Evolutionary conservation across 2,329 filamentous ascomycete genomes (phyloP).

Genomic region (Cadophora malorum): DNA sequence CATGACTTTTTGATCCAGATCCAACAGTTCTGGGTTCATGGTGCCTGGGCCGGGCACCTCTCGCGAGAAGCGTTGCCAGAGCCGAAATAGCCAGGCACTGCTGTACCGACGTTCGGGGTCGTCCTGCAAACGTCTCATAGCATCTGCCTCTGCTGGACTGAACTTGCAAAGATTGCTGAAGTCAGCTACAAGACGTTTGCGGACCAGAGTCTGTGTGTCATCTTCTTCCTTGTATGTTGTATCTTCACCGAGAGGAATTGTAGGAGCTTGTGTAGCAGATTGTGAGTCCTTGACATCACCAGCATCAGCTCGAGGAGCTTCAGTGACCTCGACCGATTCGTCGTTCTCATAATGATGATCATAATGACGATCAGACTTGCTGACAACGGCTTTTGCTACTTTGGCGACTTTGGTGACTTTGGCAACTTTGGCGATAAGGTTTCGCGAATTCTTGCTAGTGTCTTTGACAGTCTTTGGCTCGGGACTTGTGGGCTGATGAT

Average conservation of each 20-base stretch:
- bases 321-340: background rate
- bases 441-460: background rate
- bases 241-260: no score
- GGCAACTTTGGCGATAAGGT: background rate
- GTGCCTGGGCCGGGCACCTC: background rate
- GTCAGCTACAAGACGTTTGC: conserved; percentile 4
- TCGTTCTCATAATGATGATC: no score
- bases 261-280: background rate
- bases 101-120: background rate
- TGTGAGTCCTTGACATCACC: no score
- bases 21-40: background rate
- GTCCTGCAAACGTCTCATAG: background rate
- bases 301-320: background rate
- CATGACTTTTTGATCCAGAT: background rate
- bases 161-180: background rate
- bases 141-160: background rate
- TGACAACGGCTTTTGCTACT: background rate
- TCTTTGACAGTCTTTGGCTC: background rate
- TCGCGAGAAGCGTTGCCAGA: background rate
- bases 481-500: background rate
- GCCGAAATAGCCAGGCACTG: background rate
- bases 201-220: background rate
- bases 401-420: no score
- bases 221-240: background rate
- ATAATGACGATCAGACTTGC: background rate